These are phyloP conservation scores for Echites panduratus DNA, from an alignment of 257 asterid species.

Conservation along the genomic window DNA sequence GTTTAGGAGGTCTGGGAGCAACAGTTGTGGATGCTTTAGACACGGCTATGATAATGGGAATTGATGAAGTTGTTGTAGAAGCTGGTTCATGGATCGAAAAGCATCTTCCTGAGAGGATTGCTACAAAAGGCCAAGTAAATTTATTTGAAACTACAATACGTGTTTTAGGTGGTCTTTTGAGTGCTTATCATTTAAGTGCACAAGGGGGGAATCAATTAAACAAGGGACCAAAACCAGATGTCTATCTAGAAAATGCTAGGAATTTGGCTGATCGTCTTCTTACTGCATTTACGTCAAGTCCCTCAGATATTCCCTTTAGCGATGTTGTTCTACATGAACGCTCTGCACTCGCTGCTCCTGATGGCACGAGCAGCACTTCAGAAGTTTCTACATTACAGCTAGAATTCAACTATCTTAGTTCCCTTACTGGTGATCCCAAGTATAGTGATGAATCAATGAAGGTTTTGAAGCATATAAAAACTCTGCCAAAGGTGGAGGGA, in stretches of 20 bases:
- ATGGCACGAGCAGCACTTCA: constrained; percentile 93
- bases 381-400: constrained; percentile 89
- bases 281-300: constrained; percentile 82
- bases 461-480: constrained; percentile 76
- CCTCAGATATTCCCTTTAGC: constrained; percentile 74
- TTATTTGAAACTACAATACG: constrained; percentile 94
- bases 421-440: constrained; percentile 73
- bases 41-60: constrained; percentile 94
- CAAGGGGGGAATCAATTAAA: constrained; percentile 38
- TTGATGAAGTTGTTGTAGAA: constrained; percentile 62
- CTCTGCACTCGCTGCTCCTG: constrained; percentile 89
- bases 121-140: constrained; percentile 79
- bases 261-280: constrained; percentile 81
- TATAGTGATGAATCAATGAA: constrained; percentile 81
- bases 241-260: constrained; percentile 83
- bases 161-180: constrained; percentile 83
- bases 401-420: constrained; percentile 90
- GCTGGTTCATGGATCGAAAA: constrained; percentile 91
- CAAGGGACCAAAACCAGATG: constrained; percentile 63
- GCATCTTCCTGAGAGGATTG: constrained; percentile 60
- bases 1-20: constrained; percentile 96
- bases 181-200: constrained; percentile 92
- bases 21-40: constrained; percentile 89
- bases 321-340: constrained; percentile 69
- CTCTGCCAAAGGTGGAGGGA: constrained; percentile 81